Percentiles rank a stretch among this genome's conserved stretches.
Evolutionary conservation across 192 early-diverging fungal genomes (phyloP).

Genomic region (Backusella tarrabulga): DNA sequence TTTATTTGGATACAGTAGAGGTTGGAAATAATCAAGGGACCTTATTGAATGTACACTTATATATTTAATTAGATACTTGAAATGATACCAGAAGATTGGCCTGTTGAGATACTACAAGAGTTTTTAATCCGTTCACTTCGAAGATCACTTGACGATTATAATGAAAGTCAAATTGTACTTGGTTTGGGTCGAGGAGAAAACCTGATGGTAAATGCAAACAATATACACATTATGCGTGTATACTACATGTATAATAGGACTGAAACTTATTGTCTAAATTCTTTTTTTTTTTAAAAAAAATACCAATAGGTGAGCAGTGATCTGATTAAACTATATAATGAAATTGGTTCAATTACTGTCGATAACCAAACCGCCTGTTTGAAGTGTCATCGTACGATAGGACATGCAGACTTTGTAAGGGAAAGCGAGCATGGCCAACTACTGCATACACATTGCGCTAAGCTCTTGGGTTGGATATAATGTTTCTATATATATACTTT

Average conservation of each 20-base stretch:
- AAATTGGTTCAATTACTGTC: constrained; percentile 41
- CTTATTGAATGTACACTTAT: not conserved
- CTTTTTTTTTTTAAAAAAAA: not conserved
- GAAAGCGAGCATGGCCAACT: constrained; percentile 34
- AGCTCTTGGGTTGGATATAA: constrained; percentile 1
- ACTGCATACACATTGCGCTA: constrained; percentile 43
- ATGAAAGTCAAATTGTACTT: constrained; percentile 46
- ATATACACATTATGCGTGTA: not conserved
- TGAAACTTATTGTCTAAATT: not conserved
- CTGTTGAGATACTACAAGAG: constrained; percentile 46
- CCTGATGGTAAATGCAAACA: constrained; percentile 25
- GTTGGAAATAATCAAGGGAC: not conserved
- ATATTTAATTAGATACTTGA: constrained; percentile 38
- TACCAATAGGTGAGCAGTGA: constrained; percentile 37
- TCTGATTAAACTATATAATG: constrained; percentile 38
- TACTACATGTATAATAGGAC: no score
- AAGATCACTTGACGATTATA: constrained; percentile 42
- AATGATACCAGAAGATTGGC: constrained; percentile 50
- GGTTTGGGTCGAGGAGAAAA: constrained; percentile 54
- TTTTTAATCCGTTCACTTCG: constrained; percentile 48
- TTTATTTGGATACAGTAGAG: constrained; percentile 50
- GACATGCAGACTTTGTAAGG: constrained; percentile 38
- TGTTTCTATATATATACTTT: not conserved
- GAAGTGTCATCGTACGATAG: constrained; percentile 40
- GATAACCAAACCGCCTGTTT: constrained; percentile 38